phyloP scores from a whole-genome alignment of 805 yeast species.

The Candida coleopterorum region DNA sequence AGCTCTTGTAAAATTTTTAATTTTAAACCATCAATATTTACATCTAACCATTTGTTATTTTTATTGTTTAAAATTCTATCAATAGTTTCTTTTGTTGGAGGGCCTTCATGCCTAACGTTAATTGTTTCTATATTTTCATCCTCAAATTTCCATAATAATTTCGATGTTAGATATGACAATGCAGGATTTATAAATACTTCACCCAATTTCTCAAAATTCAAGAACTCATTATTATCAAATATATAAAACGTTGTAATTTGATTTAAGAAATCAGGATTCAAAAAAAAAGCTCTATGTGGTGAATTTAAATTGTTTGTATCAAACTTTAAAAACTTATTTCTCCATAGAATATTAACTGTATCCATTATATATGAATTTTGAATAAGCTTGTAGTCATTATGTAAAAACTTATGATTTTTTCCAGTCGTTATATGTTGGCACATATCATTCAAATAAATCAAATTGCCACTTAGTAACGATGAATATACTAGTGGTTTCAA shows the following conservation, averaged over 20 bases:
- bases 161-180: slow-evolving; percentile 41
- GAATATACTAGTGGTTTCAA: slow-evolving; percentile 37
- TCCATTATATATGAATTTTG: slow-evolving; percentile 54
- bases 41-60: slow-evolving; percentile 29
- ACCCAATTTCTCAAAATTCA: slow-evolving; percentile 20
- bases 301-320: slow-evolving; percentile 18
- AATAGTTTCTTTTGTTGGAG: slow-evolving; percentile 44
- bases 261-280: slow-evolving; percentile 27
- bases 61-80: slow-evolving; percentile 21
- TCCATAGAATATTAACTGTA: slow-evolving; percentile 51
- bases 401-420: slow-evolving; percentile 29
- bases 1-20: slow-evolving; percentile 40
- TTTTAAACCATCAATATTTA: slow-evolving; percentile 42
- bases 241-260: slow-evolving; percentile 25
- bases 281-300: slow-evolving; percentile 35
- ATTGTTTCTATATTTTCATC: slow-evolving; percentile 26
- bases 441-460: slow-evolving; percentile 41
- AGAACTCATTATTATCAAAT: slow-evolving; percentile 18
- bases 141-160: slow-evolving; percentile 43
- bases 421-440: slow-evolving; percentile 44
- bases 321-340: slow-evolving; percentile 47
- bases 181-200: slow-evolving; percentile 50
- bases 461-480: slow-evolving; percentile 37
- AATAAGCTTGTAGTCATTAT: slow-evolving; percentile 20
- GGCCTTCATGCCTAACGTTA: slow-evolving; percentile 46